phyloP scores from a whole-genome alignment of 495 filamentous ascomycete species.

The Geoglossum glabrum region DNA sequence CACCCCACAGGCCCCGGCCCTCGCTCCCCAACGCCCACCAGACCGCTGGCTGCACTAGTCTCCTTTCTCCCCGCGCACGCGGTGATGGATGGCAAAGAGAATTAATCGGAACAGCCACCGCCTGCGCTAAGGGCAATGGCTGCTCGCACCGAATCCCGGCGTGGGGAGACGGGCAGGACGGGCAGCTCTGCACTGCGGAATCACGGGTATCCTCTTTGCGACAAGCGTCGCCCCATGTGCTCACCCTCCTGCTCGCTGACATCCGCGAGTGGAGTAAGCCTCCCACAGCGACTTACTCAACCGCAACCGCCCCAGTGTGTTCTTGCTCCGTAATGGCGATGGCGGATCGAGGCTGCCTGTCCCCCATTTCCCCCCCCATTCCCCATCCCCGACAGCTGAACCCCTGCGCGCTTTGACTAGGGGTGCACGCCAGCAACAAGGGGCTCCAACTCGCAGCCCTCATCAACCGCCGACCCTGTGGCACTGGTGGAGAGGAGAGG shows the following conservation, averaged over 20 bases:
- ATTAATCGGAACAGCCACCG: not conserved
- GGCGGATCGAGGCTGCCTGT: no score
- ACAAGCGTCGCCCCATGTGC: no score
- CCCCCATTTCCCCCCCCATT: no score
- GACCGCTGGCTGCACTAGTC: not conserved
- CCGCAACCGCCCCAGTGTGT: no score
- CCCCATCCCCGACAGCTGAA: not conserved
- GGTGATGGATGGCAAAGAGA: not conserved
- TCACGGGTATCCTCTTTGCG: not conserved
- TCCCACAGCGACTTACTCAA: not conserved
- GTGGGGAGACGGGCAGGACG: not conserved
- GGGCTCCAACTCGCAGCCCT: not conserved
- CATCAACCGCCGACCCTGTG: not conserved
- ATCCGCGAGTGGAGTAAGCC: not conserved
- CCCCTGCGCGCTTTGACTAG: not conserved
- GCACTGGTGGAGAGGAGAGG: no score
- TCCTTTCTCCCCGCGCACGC: not conserved
- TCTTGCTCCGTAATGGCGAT: no score
- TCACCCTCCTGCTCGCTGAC: not conserved
- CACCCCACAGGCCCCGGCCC: no score
- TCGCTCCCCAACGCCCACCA: no score
- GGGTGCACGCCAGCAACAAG: not conserved
- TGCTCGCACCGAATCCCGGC: not conserved
- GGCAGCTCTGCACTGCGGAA: not conserved
- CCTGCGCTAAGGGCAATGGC: not conserved